Percentiles rank a stretch among this genome's conserved stretches.
These are phyloP conservation scores for Linum usitatissimum DNA, from an alignment of 345 rosid species.

Conservation along the genomic window DNA sequence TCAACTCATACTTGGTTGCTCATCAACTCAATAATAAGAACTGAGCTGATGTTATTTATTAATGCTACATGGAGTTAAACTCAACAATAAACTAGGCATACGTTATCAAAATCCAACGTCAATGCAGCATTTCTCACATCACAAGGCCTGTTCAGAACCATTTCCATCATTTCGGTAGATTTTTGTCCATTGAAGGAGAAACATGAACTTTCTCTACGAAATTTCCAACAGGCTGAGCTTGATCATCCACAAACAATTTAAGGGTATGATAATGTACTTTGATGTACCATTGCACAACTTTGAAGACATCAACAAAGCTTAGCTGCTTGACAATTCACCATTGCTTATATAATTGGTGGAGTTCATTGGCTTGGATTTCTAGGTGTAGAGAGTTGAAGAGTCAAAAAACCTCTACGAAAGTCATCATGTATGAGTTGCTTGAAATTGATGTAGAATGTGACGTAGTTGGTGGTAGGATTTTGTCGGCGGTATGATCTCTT, in stretches of 20 bases:
- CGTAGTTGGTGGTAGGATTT: too few species aligned
- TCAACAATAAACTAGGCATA: constrained; percentile 7
- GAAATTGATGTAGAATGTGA: too few species aligned
- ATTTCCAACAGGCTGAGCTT: constrained; percentile 36
- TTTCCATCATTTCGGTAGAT: constrained; percentile 88
- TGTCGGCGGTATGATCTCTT: too few species aligned
- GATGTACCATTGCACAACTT: constrained; percentile 93
- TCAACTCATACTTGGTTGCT: too few species aligned
- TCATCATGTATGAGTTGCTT: too few species aligned
- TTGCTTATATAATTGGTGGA: too few species aligned
- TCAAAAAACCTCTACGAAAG: too few species aligned
- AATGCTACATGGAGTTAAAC: neutral
- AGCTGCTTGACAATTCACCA: too few species aligned
- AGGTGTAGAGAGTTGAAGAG: too few species aligned
- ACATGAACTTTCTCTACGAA: constrained; percentile 53
- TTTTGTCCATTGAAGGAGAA: constrained; percentile 82
- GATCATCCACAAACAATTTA: constrained; percentile 62
- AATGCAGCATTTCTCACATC: constrained; percentile 57
- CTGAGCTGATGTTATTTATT: neutral
- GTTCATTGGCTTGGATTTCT: too few species aligned
- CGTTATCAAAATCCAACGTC: constrained; percentile 90
- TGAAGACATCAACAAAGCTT: constrained; percentile 71
- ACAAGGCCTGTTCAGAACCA: constrained; percentile 73
- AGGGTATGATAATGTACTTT: constrained; percentile 78
- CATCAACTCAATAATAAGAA: neutral